Conservation (phyloP, 2,329 filamentous ascomycete genomes). For the Cercospora sp. region DNA sequence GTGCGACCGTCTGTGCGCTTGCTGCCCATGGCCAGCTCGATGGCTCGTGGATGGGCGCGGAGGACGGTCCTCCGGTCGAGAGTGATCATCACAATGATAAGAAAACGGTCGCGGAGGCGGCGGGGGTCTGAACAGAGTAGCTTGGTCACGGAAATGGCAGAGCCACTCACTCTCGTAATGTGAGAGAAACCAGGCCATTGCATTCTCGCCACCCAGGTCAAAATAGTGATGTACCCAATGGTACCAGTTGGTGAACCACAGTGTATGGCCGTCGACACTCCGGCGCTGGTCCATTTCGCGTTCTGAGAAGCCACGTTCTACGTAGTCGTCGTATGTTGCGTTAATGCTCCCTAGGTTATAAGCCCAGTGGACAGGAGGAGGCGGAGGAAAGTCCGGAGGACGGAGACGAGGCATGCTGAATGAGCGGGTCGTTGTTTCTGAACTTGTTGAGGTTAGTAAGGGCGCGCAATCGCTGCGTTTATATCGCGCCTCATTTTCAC, state of each 20-base stretch:
- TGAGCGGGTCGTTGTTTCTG: neutral
- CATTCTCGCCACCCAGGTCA: neutral
- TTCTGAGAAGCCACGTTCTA: neutral
- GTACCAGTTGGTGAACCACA: neutral
- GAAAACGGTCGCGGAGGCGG: neutral
- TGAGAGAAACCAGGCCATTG: neutral
- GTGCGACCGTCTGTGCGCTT: neutral
- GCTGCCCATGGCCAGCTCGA: neutral
- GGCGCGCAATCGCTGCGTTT: neutral
- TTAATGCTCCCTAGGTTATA: neutral
- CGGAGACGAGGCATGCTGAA: neutral
- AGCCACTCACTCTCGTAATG: neutral
- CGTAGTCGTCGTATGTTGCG: neutral
- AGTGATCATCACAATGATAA: neutral
- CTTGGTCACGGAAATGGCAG: neutral
- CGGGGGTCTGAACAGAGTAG: neutral
- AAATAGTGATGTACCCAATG: neutral
- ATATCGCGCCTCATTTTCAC: neutral
- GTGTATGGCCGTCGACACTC: neutral
- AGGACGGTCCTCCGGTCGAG: neutral
- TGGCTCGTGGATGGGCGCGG: neutral
- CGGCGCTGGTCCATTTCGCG: neutral
- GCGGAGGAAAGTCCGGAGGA: neutral
- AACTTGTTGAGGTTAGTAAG: neutral
- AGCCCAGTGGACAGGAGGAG: neutral